phyloP scores from a whole-genome alignment of 2,329 filamentous ascomycete genomes.

The Alternaria atra region DNA sequence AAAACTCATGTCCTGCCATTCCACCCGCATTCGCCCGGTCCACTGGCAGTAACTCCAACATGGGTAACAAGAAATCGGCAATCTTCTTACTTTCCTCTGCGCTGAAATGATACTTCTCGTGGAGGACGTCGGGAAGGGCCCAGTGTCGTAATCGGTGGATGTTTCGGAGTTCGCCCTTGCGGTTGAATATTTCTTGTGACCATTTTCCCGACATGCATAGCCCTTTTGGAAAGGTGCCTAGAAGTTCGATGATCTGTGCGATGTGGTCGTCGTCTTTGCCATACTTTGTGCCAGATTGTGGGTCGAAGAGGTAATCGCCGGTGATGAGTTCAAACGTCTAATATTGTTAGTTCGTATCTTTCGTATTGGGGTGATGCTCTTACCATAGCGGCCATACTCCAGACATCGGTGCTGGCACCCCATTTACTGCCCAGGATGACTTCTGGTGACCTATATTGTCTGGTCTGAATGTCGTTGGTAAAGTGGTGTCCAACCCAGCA shows the following conservation, averaged over 20 bases:
- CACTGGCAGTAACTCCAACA: slow-evolving; percentile 89
- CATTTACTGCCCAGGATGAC: slow-evolving; percentile 97
- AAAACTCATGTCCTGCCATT: slow-evolving; percentile 85
- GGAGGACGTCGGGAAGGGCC: slow-evolving; percentile 90
- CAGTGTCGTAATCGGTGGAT: slow-evolving; percentile 96
- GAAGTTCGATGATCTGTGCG: slow-evolving; percentile 95
- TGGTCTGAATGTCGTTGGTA: slow-evolving; percentile 98
- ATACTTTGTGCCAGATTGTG: slow-evolving; percentile 97
- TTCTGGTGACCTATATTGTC: slow-evolving; percentile 96
- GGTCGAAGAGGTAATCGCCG: slow-evolving; percentile 97
- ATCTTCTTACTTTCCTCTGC: slow-evolving; percentile 82
- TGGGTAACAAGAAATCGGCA: slow-evolving; percentile 83
- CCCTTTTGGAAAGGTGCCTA: slow-evolving; percentile 91
- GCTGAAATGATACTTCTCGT: slow-evolving; percentile 96
- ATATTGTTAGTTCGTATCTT: slow-evolving; percentile 18
- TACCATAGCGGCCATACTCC: slow-evolving; percentile 99
- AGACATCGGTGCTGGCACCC: slow-evolving; percentile 99
- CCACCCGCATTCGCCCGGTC: slow-evolving; percentile 94
- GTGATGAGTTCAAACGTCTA: slow-evolving; percentile 98
- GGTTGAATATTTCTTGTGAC: slow-evolving; percentile 98
- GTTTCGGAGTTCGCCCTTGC: slow-evolving; percentile 95
- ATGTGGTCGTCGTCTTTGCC: slow-evolving; percentile 99
- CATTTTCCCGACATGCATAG: slow-evolving; percentile 93
- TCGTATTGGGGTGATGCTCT: slow-evolving; percentile 36
- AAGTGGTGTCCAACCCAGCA: slow-evolving; percentile 99